Evolutionary conservation across 2,329 filamentous ascomycete genomes (phyloP).

Genomic region (Dothistroma septosporum): DNA sequence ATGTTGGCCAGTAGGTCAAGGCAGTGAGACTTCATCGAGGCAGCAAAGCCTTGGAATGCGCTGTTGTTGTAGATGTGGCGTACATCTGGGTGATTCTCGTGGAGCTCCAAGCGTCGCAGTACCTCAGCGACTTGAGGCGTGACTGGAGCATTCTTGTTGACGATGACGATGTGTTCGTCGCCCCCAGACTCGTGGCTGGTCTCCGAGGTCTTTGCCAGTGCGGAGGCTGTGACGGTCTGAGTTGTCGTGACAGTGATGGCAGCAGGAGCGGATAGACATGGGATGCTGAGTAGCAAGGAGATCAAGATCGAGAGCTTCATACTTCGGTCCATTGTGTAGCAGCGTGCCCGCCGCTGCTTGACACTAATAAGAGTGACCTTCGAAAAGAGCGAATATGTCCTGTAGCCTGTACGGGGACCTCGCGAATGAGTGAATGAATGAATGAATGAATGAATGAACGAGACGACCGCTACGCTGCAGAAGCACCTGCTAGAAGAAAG

Average conservation of each 20-base stretch:
- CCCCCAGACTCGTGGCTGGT: conserved; percentile 25
- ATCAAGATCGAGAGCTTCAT: conserved; percentile 1
- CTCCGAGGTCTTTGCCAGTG: conserved; percentile 1
- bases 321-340: neutral
- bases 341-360: conserved; percentile 3
- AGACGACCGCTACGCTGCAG: neutral
- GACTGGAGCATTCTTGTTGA: conserved; percentile 32
- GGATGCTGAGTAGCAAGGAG: neutral
- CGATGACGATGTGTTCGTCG: conserved; percentile 37
- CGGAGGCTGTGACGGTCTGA: conserved; percentile 3
- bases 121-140: conserved; percentile 36
- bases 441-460: conserved; percentile 1
- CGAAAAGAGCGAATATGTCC: conserved; percentile 4
- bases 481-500: neutral
- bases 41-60: conserved; percentile 39
- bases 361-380: neutral
- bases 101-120: conserved; percentile 35
- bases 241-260: neutral
- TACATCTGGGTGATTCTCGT: conserved; percentile 38
- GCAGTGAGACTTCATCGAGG: conserved; percentile 41
- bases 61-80: conserved; percentile 40
- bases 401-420: conserved; percentile 4
- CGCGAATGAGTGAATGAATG: neutral
- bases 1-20: conserved; percentile 38
- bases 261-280: neutral